phyloP scores from a whole-genome alignment of 1,139 yeast species.

The Pneumocystis carinii region DNA sequence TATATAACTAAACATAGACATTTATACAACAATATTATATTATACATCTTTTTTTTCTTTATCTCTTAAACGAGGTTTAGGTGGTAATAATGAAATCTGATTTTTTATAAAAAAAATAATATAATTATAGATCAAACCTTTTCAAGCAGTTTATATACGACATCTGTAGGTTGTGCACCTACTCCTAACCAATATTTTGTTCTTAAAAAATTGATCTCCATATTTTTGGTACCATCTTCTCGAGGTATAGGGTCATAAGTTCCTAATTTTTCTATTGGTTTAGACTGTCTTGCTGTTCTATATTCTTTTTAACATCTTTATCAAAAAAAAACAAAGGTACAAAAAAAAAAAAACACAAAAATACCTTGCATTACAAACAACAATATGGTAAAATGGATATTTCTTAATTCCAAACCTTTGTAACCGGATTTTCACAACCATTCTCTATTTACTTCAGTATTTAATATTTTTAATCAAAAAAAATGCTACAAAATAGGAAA shows the following conservation, averaged over 20 bases:
- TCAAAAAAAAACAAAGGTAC: too few relatives aligned
- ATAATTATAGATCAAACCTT: slow-evolving; percentile 28
- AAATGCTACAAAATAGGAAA: background rate
- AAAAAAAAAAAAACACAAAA: slow-evolving; percentile 5
- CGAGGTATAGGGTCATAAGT: slow-evolving; percentile 77
- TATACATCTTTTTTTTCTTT: background rate
- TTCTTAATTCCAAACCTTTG: slow-evolving; percentile 87
- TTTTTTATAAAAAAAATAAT: background rate
- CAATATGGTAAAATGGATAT: slow-evolving; percentile 81
- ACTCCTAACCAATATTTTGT: slow-evolving; percentile 97
- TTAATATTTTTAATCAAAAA: background rate
- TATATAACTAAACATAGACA: background rate
- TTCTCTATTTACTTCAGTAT: slow-evolving; percentile 1
- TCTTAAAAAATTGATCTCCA: slow-evolving; percentile 70
- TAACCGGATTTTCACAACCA: slow-evolving; percentile 57
- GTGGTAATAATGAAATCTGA: background rate
- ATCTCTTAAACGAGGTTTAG: background rate
- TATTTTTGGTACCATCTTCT: slow-evolving; percentile 55
- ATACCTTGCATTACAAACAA: slow-evolving; percentile 54
- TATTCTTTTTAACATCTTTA: background rate
- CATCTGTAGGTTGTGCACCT: slow-evolving; percentile 90
- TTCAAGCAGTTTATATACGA: slow-evolving; percentile 62
- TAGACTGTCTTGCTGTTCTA: slow-evolving; percentile 55
- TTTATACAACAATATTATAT: background rate
- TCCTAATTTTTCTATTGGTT: slow-evolving; percentile 91